phyloP scores from a whole-genome alignment of 2,329 filamentous ascomycete species.

The Ceratocystis smalleyi region DNA sequence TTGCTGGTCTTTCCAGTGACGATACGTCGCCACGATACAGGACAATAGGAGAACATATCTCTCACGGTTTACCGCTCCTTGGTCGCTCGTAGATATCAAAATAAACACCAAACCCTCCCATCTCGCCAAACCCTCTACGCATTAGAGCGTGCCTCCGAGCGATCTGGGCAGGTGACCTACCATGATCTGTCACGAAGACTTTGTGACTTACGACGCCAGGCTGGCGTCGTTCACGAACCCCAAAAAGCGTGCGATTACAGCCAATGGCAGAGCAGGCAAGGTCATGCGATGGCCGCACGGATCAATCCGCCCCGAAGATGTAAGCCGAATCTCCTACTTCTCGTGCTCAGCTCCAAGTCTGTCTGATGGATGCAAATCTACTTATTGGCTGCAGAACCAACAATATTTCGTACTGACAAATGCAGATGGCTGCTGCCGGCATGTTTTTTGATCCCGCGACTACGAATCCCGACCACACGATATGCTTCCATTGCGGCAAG shows the following conservation, averaged over 20 bases:
- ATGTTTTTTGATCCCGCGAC: constrained; percentile 74
- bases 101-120: background rate
- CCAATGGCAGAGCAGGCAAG: constrained; percentile 38
- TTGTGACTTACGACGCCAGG: constrained; percentile 56
- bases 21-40: background rate
- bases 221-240: constrained; percentile 59
- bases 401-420: constrained; percentile 6
- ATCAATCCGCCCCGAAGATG: constrained; percentile 24
- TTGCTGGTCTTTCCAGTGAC: background rate
- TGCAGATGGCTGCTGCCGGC: constrained; percentile 71
- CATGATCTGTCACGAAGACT: constrained; percentile 27
- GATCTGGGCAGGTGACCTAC: background rate
- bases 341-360: background rate
- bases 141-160: background rate
- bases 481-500: constrained; percentile 75
- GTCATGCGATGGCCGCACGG: constrained; percentile 61
- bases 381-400: constrained; percentile 10
- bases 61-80: background rate
- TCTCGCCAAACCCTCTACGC: background rate
- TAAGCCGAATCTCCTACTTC: constrained; percentile 17
- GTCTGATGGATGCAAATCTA: background rate
- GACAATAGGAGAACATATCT: background rate
- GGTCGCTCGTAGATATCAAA: background rate
- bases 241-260: constrained; percentile 55
- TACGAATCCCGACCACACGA: constrained; percentile 68